phyloP scores from a whole-genome alignment of 106 monocot genomes.

The Narthecium ossifragum region DNA sequence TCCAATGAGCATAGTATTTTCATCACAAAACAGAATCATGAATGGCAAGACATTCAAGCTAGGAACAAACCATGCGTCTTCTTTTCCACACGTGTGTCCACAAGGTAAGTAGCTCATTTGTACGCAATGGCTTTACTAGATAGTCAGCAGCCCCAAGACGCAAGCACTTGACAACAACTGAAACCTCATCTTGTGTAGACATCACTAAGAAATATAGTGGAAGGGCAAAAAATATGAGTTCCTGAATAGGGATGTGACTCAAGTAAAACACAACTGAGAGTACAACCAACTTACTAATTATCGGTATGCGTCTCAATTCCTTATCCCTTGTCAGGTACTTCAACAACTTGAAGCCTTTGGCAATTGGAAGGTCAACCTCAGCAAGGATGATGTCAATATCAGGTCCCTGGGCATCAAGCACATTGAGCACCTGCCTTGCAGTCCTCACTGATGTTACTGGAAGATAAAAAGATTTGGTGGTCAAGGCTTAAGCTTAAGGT shows the following conservation, averaged over 20 bases:
- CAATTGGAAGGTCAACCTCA: constrained; percentile 55
- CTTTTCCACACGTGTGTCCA: constrained; percentile 82
- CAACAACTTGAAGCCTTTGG: constrained; percentile 67
- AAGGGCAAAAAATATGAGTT: too few species aligned
- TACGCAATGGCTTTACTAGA: constrained; percentile 68
- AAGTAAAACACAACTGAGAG: too few species aligned
- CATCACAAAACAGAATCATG: too few species aligned
- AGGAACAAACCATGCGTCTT: constrained; percentile 42
- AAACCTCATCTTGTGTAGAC: constrained; percentile 68
- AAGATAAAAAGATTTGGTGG: not conserved
- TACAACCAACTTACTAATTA: constrained; percentile 65
- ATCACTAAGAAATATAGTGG: constrained; percentile 36
- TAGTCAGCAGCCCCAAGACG: constrained; percentile 76
- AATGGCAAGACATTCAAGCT: constrained; percentile 5
- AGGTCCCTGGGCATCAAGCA: constrained; percentile 34
- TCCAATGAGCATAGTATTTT: too few species aligned
- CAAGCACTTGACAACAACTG: constrained; percentile 69
- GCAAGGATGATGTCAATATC: constrained; percentile 67
- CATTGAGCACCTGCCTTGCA: constrained; percentile 61
- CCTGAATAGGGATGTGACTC: too few species aligned
- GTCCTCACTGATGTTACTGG: constrained; percentile 60
- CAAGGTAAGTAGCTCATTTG: constrained; percentile 60
- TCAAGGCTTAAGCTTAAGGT: too few species aligned
- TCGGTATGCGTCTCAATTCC: constrained; percentile 54
- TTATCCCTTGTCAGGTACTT: constrained; percentile 50